Conservation (phyloP, 768 basidiomycete genomes). For the Daedaleopsis nitida region DNA sequence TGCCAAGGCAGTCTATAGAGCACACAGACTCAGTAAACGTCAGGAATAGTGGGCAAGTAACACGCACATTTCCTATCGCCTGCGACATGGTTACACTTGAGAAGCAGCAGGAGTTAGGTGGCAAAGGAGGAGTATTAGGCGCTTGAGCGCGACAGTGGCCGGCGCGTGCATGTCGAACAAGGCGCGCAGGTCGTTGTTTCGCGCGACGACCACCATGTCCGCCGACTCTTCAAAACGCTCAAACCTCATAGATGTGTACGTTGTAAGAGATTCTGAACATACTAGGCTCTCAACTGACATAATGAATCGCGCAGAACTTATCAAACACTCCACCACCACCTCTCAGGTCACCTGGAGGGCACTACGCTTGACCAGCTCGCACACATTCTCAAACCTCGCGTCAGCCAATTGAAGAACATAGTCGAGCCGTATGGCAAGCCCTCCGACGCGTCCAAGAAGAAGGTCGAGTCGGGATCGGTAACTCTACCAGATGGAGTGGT, state of each 20-base stretch:
- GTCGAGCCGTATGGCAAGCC: constrained; percentile 71
- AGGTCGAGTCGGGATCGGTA: constrained; percentile 67
- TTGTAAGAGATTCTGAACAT: neutral
- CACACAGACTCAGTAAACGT: neutral
- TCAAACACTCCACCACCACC: constrained; percentile 58
- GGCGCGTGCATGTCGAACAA: constrained; percentile 13
- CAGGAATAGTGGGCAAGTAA: neutral
- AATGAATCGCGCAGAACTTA: constrained; percentile 54
- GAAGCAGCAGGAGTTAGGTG: constrained; percentile 12
- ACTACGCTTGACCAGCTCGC: constrained; percentile 58
- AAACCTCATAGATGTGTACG: constrained; percentile 72
- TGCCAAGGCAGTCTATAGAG: constrained; percentile 85
- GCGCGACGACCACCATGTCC: constrained; percentile 36
- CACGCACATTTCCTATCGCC: constrained; percentile 76
- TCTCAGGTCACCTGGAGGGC: constrained; percentile 62
- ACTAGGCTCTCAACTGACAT: neutral
- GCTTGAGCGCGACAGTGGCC: constrained; percentile 10
- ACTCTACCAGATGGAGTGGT: constrained; percentile 66
- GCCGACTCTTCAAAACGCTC: constrained; percentile 60
- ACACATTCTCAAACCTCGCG: constrained; percentile 59
- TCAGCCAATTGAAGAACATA: constrained; percentile 56
- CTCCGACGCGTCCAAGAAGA: constrained; percentile 63
- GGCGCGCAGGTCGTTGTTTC: constrained; percentile 20
- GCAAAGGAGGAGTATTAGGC: constrained; percentile 10
- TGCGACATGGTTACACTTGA: constrained; percentile 64